Percentiles rank a stretch among this genome's conserved stretches.
Evolutionary conservation across 2,329 filamentous ascomycete genomes (phyloP).

Genomic region (Torrubiella hemipterigena): DNA sequence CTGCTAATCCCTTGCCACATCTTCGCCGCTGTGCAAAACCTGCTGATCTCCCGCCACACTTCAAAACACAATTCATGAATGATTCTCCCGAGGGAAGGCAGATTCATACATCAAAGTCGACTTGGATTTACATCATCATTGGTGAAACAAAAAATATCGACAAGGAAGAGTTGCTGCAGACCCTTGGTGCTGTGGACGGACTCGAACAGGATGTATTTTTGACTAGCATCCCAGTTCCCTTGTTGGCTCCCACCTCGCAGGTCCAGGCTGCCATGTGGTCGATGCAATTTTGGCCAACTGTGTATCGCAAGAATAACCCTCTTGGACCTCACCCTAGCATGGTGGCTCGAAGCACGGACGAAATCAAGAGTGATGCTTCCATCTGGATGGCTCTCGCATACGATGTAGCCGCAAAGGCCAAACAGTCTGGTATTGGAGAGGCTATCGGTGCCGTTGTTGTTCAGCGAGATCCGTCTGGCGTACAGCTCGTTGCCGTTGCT

Average conservation of each 20-base stretch:
- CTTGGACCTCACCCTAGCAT: constrained; percentile 73
- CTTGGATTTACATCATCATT: constrained; percentile 47
- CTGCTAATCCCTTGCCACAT: constrained; percentile 55
- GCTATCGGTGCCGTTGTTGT: constrained; percentile 66
- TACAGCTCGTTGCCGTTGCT: constrained; percentile 57
- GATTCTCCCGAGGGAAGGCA: constrained; percentile 39
- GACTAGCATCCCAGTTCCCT: constrained; percentile 54
- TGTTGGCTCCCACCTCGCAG: constrained; percentile 62
- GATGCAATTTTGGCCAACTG: constrained; percentile 67
- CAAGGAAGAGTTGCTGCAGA: constrained; percentile 37
- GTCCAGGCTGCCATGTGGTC: constrained; percentile 66
- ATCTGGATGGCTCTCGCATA: constrained; percentile 59
- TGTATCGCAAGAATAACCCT: constrained; percentile 80
- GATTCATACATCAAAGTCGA: constrained; percentile 48
- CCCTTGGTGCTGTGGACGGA: constrained; percentile 35
- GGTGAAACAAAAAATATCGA: constrained; percentile 39
- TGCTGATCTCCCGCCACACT: constrained; percentile 52
- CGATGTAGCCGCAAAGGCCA: constrained; percentile 47
- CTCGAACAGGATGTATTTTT: constrained; percentile 44
- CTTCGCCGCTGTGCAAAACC: constrained; percentile 67
- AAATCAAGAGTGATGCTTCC: constrained; percentile 51
- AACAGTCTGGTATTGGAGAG: constrained; percentile 48
- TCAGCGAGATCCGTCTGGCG: constrained; percentile 41
- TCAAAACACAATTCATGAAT: constrained; percentile 51
- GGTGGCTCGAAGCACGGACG: constrained; percentile 56